Evolutionary conservation across 805 yeast genomes (phyloP).

Genomic region (Pichia exigua): DNA sequence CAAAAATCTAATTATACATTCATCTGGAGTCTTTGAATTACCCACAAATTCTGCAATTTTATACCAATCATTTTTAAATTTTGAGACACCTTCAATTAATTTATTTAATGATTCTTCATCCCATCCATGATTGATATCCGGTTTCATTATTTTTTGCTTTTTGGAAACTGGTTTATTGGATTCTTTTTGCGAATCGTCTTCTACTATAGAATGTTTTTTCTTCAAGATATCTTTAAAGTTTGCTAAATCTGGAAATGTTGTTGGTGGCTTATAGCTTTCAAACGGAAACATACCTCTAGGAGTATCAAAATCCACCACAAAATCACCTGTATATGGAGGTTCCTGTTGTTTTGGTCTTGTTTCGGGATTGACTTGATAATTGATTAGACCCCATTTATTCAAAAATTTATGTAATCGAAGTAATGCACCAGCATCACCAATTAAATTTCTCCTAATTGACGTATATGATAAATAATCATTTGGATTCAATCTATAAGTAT

Average conservation of each 20-base stretch:
- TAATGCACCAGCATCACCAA: slow-evolving; percentile 86
- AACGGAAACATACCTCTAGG: slow-evolving; percentile 92
- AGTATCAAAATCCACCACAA: slow-evolving; percentile 71
- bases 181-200: not conserved
- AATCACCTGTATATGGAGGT: slow-evolving; percentile 72
- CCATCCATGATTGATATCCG: slow-evolving; percentile 50
- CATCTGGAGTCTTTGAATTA: slow-evolving; percentile 55
- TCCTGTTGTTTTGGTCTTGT: slow-evolving; percentile 60
- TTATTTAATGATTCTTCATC: slow-evolving; percentile 50
- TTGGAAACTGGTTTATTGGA: slow-evolving; percentile 14
- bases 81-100: slow-evolving; percentile 55
- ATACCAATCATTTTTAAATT: slow-evolving; percentile 71
- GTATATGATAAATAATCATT: slow-evolving; percentile 85
- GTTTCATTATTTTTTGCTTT: slow-evolving; percentile 22
- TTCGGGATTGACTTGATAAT: slow-evolving; percentile 83
- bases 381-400: slow-evolving; percentile 88
- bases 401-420: slow-evolving; percentile 78
- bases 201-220: not conserved
- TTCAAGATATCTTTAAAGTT: slow-evolving; percentile 17
- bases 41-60: slow-evolving; percentile 62
- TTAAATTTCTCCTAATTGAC: slow-evolving; percentile 82
- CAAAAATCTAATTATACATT: slow-evolving; percentile 73
- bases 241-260: slow-evolving; percentile 34
- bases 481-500: slow-evolving; percentile 82
- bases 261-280: slow-evolving; percentile 66